Conservation (phyloP, 1,284 basidiomycete species). For the Xanthoconium separans region DNA sequence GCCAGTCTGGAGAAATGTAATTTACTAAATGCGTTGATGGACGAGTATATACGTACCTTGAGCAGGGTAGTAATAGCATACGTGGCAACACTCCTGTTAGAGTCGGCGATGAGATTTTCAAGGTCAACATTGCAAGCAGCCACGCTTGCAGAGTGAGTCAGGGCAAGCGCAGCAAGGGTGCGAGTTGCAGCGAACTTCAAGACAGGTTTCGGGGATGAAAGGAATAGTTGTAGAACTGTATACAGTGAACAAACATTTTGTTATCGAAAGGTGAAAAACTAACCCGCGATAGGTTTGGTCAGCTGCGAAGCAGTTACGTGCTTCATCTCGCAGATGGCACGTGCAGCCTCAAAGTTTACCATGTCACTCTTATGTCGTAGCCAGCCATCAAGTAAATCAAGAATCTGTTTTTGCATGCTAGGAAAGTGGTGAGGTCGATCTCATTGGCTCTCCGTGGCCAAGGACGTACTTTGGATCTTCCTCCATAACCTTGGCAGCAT, state of each 20-base stretch:
- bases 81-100: constrained; percentile 95
- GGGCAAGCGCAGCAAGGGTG: constrained; percentile 86
- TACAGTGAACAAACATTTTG: constrained; percentile 3
- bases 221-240: constrained; percentile 87
- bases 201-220: constrained; percentile 90
- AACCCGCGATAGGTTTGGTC: constrained; percentile 85
- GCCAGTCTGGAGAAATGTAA: constrained; percentile 64
- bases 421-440: constrained; percentile 2
- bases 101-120: constrained; percentile 95
- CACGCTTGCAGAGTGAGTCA: constrained; percentile 83
- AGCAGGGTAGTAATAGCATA: constrained; percentile 98
- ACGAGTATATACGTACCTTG: constrained; percentile 56
- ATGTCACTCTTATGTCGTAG: constrained; percentile 99
- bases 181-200: constrained; percentile 98
- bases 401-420: constrained; percentile 89
- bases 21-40: neutral
- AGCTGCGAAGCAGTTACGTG: constrained; percentile 78
- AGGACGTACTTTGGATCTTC: constrained; percentile 91
- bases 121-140: constrained; percentile 96
- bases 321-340: constrained; percentile 96
- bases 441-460: neutral
- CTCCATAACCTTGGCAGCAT: constrained; percentile 96
- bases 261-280: constrained; percentile 24
- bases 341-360: constrained; percentile 99
- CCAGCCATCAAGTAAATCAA: constrained; percentile 94